These are phyloP conservation scores for Fusarium avenaceum DNA, from an alignment of 2,329 filamentous ascomycete genomes.

Conservation along the genomic window DNA sequence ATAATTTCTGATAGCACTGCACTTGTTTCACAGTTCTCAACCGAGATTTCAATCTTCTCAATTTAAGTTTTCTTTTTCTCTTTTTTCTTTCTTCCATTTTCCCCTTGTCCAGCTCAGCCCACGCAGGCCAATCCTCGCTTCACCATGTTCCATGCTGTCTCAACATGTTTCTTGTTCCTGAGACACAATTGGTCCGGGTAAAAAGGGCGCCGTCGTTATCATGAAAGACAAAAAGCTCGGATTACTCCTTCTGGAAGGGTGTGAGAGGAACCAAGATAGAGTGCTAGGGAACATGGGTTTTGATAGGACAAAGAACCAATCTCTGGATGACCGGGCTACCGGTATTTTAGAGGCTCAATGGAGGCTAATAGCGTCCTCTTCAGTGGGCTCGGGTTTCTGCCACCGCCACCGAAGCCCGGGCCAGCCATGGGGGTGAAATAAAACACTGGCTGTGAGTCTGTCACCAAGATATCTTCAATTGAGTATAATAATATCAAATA, in stretches of 20 bases:
- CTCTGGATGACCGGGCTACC: conserved; percentile 25
- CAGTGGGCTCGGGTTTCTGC: conserved; percentile 29
- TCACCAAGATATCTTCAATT: too few relatives aligned
- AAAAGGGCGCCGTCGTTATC: conserved; percentile 30
- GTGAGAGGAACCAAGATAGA: conserved; percentile 11
- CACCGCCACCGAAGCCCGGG: conserved; percentile 15
- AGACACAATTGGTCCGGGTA: conserved; percentile 43
- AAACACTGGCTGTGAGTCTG: too few relatives aligned
- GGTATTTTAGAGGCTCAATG: conserved; percentile 29
- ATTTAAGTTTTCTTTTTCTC: conserved; percentile 5
- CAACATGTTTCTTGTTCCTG: conserved; percentile 24
- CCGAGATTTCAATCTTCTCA: conserved; percentile 7
- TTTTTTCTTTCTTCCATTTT: neutral
- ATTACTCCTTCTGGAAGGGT: conserved; percentile 38
- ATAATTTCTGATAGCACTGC: neutral
- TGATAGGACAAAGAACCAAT: too few relatives aligned
- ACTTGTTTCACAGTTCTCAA: neutral
- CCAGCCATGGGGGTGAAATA: too few relatives aligned
- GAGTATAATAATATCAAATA: too few relatives aligned
- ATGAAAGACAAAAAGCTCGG: conserved; percentile 34
- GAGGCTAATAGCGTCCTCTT: conserved; percentile 16
- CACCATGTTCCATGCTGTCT: conserved; percentile 5
- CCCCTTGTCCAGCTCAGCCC: neutral
- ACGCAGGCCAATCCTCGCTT: conserved; percentile 22
- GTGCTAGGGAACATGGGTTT: neutral